Conservation (phyloP, 2,329 filamentous ascomycete species). For the Stagonosporopsis chrysanthemi region DNA sequence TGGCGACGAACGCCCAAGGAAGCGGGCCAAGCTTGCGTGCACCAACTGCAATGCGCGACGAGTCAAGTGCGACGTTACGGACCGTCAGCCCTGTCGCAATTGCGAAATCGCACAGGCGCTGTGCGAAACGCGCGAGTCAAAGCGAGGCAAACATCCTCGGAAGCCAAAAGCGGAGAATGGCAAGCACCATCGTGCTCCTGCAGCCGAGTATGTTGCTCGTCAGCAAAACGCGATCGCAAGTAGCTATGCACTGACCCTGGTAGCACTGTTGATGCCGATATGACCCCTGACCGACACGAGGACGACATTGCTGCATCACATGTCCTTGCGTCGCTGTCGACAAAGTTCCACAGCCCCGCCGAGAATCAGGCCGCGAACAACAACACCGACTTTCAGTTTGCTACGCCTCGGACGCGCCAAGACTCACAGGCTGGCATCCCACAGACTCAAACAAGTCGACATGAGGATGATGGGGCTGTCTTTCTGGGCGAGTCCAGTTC, state of each 20-base stretch:
- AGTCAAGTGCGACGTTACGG: constrained; percentile 57
- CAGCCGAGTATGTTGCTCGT: constrained; percentile 23
- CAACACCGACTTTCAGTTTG: constrained; percentile 23
- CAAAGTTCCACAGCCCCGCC: constrained; percentile 35
- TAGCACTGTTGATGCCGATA: constrained; percentile 9
- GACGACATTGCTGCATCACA: constrained; percentile 41
- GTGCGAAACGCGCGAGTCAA: constrained; percentile 54
- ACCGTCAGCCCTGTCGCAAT: constrained; percentile 54
- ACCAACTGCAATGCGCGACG: constrained; percentile 55
- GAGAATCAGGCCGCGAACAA: constrained; percentile 21
- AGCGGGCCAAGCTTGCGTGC: constrained; percentile 55
- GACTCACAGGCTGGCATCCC: constrained; percentile 18
- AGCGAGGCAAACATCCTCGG: constrained; percentile 53
- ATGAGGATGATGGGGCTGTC: constrained; percentile 37
- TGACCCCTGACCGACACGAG: constrained; percentile 33
- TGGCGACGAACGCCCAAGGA: constrained; percentile 31
- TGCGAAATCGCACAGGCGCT: constrained; percentile 48
- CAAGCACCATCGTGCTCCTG: constrained; percentile 13
- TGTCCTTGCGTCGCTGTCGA: constrained; percentile 38
- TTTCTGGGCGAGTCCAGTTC: constrained; percentile 60
- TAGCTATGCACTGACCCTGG: constrained; percentile 1
- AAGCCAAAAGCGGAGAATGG: constrained; percentile 31
- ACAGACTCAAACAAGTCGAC: constrained; percentile 29
- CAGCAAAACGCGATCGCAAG: neutral
- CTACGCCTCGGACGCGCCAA: constrained; percentile 20